Percentiles rank a stretch among this genome's conserved stretches.
These are phyloP conservation scores for Polyporus arcularius DNA, from an alignment of 768 basidiomycete genomes.

Conservation along the genomic window DNA sequence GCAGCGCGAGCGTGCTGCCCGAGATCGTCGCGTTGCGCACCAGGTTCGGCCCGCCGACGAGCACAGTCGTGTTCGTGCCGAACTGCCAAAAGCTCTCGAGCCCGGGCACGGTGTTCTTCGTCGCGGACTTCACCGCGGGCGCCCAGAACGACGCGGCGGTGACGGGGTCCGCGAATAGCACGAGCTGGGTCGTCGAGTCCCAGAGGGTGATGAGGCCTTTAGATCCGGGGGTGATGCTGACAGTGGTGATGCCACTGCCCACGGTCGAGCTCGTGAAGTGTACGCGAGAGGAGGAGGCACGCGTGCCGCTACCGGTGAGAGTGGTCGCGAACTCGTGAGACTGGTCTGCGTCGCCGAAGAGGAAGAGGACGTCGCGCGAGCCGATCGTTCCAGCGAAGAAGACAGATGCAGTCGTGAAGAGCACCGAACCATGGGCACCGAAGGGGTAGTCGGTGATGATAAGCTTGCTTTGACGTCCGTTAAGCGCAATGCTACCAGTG, in stretches of 20 bases:
- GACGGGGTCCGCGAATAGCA: constrained; percentile 66
- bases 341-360: constrained; percentile 38
- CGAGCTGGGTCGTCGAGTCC: constrained; percentile 66
- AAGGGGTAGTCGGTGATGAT: constrained; percentile 72
- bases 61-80: constrained; percentile 68
- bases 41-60: constrained; percentile 51
- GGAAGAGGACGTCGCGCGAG: constrained; percentile 39
- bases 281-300: constrained; percentile 19
- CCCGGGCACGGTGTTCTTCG: constrained; percentile 29
- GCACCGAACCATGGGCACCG: constrained; percentile 52
- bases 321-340: constrained; percentile 35
- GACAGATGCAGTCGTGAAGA: constrained; percentile 74
- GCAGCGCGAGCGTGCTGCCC: constrained; percentile 46
- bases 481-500: constrained; percentile 55
- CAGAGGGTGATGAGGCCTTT: constrained; percentile 60
- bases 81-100: constrained; percentile 63
- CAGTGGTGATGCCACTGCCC: constrained; percentile 38
- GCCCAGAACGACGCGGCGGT: constrained; percentile 78
- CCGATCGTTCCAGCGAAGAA: constrained; percentile 59
- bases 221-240: constrained; percentile 57
- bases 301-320: constrained; percentile 17
- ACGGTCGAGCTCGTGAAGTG: constrained; percentile 27
- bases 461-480: constrained; percentile 73
- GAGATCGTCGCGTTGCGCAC: constrained; percentile 42
- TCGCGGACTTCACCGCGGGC: constrained; percentile 52